Evolutionary conservation across 2,329 filamentous ascomycete species (phyloP).

Genomic region (Helotiales sp.): DNA sequence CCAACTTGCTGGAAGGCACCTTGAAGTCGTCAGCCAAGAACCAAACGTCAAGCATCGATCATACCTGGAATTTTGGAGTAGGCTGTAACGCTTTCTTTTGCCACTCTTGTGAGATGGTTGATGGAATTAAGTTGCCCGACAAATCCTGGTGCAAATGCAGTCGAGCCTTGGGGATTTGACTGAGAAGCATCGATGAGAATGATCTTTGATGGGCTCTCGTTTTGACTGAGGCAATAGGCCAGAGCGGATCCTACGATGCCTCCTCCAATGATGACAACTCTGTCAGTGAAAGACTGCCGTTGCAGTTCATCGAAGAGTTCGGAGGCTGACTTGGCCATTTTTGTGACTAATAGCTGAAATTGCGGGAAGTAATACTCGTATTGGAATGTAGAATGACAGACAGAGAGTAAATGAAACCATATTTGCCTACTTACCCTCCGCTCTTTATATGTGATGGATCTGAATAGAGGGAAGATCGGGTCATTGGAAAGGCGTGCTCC

Average conservation of each 20-base stretch:
- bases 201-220: conserved; percentile 25
- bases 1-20: conserved; percentile 1
- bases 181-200: conserved; percentile 23
- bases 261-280: conserved; percentile 5
- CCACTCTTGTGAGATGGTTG: not conserved
- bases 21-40: not conserved
- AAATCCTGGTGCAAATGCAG: conserved; percentile 40
- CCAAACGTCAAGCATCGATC: not conserved
- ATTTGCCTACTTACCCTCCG: not conserved
- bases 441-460: not conserved
- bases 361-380: not conserved
- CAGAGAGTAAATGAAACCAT: not conserved
- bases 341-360: not conserved
- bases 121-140: conserved; percentile 11
- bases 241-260: conserved; percentile 46
- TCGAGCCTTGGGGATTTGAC: conserved; percentile 40
- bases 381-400: not conserved
- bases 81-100: conserved; percentile 6
- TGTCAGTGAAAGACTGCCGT: not conserved
- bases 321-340: not conserved
- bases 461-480: not conserved
- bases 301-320: not conserved
- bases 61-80: conserved; percentile 1
- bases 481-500: conserved; percentile 6
- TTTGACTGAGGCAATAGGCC: conserved; percentile 41